Evolutionary conservation across 345 rosid species (phyloP), one percentile per base, ranked within the genome.

Genomic region (Eucalyptus rudis): DNA sequence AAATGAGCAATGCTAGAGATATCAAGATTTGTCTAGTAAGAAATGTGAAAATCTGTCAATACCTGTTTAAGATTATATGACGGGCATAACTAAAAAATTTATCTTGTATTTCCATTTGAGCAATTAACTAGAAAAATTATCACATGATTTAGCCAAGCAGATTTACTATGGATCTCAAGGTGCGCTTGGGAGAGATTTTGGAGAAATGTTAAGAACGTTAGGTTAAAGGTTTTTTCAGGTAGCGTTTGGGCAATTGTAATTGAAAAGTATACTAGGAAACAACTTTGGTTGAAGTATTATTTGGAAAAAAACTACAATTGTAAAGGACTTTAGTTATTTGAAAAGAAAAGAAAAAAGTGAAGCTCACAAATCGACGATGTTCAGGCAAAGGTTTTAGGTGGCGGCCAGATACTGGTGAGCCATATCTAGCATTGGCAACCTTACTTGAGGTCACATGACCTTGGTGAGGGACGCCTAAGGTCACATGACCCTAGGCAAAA

Each of bases 311-410:
- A 43, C 27, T 4, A 56, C 59, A 56, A 0, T 54, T 54, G 22
- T 54, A 22, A 54, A 56, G 5, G 59, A 56, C 27, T 56, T 56
- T 56, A 56, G 59, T 56, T 56, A 20, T 56, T 22, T 56, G 59
- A 56, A 56, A 56, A 56, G 27, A 56, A 24, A 56, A 56, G 59
- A 56, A 56, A 56, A 22, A 56, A 22, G 12, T 56, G 27, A 56
- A 56, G 59, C 6, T 56, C 5, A 56, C 0, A 56, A 56, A 22
- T 56, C 0, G 1, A 56, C 0, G 1, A 24, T 22, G 59, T 24
- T 56, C 27, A 22, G 1, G 27, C 59, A 20, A 56, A 56, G 25
- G 13, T 20, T 56, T 54, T 0, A 56, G 1, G 59, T 22, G 59
- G 27, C 0, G 13, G 59, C 59, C 27, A 8, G 1, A 20, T 22